Base-by-base conservation (phyloP, 1,139 yeast species). In the Taphrina populina region DNA sequence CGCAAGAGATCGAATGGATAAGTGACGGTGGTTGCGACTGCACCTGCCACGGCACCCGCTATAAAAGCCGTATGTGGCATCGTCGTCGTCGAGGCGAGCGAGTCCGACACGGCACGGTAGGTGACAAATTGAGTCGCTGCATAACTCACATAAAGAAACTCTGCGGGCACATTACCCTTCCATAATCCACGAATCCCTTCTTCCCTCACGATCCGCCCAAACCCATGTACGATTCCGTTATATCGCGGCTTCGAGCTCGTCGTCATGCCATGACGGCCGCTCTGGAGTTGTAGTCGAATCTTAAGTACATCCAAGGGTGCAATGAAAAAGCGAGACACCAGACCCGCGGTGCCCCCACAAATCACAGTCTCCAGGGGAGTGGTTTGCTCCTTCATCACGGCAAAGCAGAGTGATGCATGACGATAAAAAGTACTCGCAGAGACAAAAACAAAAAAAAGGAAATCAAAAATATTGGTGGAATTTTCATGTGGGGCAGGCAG, bases 161-260 rank as follows among this genome's bases (percentile, higher is more conserved):
- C 90, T 0, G 97, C 98, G 0, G 98, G 95, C 0, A 87, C 78
- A 67, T 92, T 92, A 0, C 98, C 98, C 68, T 88, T 90, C 97
- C 97, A 92, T 20, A 92, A 73, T 0, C 8, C 63, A 8, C 43
- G 23, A 13, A 58, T 24, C 37, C 60, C 60, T 37, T 56, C 59
- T 15, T 58, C 52, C 19, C 35, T 4, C 17, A 57, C 13, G 32
- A 58, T 41, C 20, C 46, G 40, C 21, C 36, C 23, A 47, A 46
- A 26, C 24, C 47, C 45, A 24, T 41, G 46, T 5, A 35, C 10
- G 27, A 57, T 56, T n/a, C 44, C 54, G 7, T 13, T 15, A 34
- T 39, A 55, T n/a, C 24, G 30, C 10, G 40, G 20, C 24, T 20
- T 23, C 2, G 32, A 11, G 11, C 13, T 8, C 32, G 33, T 7